Evolutionary conservation across 768 basidiomycete genomes (phyloP).

Genomic region (Pleurotus tuber-regium): DNA sequence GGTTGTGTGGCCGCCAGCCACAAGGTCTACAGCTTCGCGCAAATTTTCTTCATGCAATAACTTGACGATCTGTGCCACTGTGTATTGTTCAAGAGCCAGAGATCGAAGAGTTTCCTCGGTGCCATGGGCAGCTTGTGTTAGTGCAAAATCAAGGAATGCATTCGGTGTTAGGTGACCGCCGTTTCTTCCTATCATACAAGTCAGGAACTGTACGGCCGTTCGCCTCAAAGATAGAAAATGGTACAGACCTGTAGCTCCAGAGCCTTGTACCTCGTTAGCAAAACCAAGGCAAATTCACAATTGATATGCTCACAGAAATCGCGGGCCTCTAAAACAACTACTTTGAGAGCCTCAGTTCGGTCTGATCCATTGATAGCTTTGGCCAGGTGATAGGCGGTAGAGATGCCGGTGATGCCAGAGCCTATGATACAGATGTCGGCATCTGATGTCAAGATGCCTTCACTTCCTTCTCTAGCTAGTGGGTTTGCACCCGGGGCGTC

Average conservation of each 20-base stretch:
- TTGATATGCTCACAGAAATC: slow-evolving; percentile 69
- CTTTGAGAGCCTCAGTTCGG: slow-evolving; percentile 31
- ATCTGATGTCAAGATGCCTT: slow-evolving; percentile 51
- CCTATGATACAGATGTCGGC: slow-evolving; percentile 80
- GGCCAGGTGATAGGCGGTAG: slow-evolving; percentile 71
- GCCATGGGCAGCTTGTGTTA: slow-evolving; percentile 38
- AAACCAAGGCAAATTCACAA: slow-evolving; percentile 3
- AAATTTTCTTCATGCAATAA: slow-evolving; percentile 46
- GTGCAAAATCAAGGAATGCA: slow-evolving; percentile 43
- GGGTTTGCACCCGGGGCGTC: slow-evolving; percentile 61
- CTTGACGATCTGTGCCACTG: slow-evolving; percentile 41
- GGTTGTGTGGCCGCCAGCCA: slow-evolving; percentile 50
- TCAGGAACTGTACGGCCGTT: not conserved
- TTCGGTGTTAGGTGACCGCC: slow-evolving; percentile 70
- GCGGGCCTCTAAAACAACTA: slow-evolving; percentile 78
- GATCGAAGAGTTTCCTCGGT: slow-evolving; percentile 53
- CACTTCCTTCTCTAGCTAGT: slow-evolving; percentile 63
- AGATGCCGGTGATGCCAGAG: slow-evolving; percentile 75
- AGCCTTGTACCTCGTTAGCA: slow-evolving; percentile 37
- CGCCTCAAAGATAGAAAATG: not conserved
- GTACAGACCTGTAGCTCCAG: slow-evolving; percentile 68
- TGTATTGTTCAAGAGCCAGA: slow-evolving; percentile 57
- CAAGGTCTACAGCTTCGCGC: slow-evolving; percentile 56
- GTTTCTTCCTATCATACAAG: slow-evolving; percentile 56
- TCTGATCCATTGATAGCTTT: slow-evolving; percentile 23